A percentile compares a stretch with the other conserved stretches of the same genome.
Conservation (phyloP, 2,329 filamentous ascomycete species). For the Cordyceps cicadae region DNA sequence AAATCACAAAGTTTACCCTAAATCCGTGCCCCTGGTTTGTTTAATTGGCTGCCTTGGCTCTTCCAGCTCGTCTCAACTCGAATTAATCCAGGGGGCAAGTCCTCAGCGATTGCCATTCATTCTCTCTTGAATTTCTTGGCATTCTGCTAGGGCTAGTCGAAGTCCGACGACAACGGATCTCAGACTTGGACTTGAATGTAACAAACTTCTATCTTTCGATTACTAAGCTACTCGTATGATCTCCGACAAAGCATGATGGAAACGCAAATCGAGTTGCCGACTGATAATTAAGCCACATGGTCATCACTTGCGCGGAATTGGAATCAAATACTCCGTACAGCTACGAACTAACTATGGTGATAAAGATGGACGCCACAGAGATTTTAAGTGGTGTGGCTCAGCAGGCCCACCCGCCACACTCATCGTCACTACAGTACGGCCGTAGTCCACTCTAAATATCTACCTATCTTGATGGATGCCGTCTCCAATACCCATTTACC, state of each 20-base stretch:
- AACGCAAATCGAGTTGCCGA: too few species aligned
- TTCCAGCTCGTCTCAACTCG: neutral
- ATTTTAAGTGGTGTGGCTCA: neutral
- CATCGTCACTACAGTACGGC: constrained; percentile 2
- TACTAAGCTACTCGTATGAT: too few species aligned
- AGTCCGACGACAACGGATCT: neutral
- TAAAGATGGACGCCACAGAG: neutral
- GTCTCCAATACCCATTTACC: neutral
- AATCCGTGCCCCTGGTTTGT: neutral
- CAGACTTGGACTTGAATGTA: neutral
- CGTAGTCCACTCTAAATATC: neutral
- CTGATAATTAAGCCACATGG: too few species aligned
- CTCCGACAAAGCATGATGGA: too few species aligned
- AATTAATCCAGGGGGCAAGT: too few species aligned
- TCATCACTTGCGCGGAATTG: too few species aligned
- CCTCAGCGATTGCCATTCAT: too few species aligned
- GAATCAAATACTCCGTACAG: too few species aligned
- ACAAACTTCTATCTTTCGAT: neutral
- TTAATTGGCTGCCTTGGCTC: neutral
- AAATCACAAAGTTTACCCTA: neutral
- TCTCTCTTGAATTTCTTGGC: too few species aligned
- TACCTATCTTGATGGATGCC: neutral
- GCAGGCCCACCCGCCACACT: neutral
- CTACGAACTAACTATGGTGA: too few species aligned
- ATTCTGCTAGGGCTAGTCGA: neutral